Evolutionary conservation across 805 yeast species (phyloP).

Genomic region (Lipomyces kockii): DNA sequence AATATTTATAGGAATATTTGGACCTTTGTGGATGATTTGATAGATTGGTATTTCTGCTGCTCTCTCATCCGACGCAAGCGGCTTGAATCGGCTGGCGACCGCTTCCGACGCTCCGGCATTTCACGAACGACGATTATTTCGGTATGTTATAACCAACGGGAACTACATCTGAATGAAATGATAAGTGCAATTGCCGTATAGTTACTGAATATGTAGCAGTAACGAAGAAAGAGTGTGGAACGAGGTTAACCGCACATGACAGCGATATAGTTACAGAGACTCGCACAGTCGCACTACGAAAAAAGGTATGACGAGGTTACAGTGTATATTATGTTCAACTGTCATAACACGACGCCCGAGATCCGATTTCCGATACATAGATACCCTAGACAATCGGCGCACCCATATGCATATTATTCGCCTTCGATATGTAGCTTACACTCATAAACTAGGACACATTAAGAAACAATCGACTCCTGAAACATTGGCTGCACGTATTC

Average conservation of each 20-base stretch:
- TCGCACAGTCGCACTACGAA: background rate
- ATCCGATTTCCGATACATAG: background rate
- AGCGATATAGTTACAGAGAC: background rate
- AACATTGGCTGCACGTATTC: constrained; percentile 4
- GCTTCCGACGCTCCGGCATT: too few relatives aligned
- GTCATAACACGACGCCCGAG: background rate
- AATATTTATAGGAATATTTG: background rate
- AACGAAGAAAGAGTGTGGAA: too few relatives aligned
- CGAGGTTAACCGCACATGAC: too few relatives aligned
- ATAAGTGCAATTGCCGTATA: too few relatives aligned
- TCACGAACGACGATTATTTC: too few relatives aligned
- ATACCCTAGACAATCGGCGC: background rate
- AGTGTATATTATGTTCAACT: background rate
- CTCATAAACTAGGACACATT: background rate
- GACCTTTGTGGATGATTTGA: too few relatives aligned
- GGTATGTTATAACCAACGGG: too few relatives aligned
- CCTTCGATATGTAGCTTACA: background rate
- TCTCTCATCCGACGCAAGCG: too few relatives aligned
- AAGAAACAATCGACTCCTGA: background rate
- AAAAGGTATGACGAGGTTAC: background rate
- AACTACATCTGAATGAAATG: too few relatives aligned
- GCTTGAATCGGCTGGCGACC: too few relatives aligned
- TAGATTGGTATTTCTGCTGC: too few relatives aligned
- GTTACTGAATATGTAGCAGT: too few relatives aligned
- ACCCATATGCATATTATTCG: background rate